phyloP scores from a whole-genome alignment of 1,139 yeast species.

The Hemisphaericaspora xylanilytica region DNA sequence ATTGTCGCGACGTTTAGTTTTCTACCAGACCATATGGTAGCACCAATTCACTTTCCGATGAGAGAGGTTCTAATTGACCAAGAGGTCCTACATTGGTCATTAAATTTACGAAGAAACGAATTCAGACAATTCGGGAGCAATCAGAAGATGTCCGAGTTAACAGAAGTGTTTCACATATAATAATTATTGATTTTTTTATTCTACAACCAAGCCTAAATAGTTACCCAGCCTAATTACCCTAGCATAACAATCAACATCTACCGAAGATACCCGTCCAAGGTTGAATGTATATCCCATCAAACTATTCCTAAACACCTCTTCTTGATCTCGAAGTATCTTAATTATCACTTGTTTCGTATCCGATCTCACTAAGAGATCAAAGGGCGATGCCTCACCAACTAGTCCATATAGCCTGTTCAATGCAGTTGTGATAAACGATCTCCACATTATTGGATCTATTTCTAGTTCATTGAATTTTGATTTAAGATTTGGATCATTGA shows the following conservation, averaged over 20 bases:
- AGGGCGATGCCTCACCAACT: slow-evolving; percentile 35
- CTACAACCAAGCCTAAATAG: slow-evolving; percentile 20
- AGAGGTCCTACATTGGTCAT: no score
- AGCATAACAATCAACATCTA: slow-evolving; percentile 24
- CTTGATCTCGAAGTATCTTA: slow-evolving; percentile 28
- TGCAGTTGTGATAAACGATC: slow-evolving; percentile 24
- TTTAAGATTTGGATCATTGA: slow-evolving; percentile 4
- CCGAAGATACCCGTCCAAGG: slow-evolving; percentile 20
- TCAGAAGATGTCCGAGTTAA: no score
- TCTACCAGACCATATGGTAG: no score
- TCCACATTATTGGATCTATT: slow-evolving; percentile 33
- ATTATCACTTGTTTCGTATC: slow-evolving; percentile 18
- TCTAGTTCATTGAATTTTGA: slow-evolving; percentile 8
- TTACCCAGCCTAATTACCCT: slow-evolving; percentile 17
- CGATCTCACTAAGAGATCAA: slow-evolving; percentile 22
- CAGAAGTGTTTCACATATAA: no score
- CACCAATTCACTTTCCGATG: no score
- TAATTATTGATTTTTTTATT: background rate
- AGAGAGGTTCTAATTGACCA: no score
- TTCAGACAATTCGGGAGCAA: no score
- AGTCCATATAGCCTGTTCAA: slow-evolving; percentile 34
- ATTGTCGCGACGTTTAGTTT: no score
- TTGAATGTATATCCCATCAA: slow-evolving; percentile 31
- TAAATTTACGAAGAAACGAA: no score
- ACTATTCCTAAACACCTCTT: slow-evolving; percentile 27